A percentile compares a stretch with the other conserved stretches of the same genome.
Conservation (phyloP, 306 rosid genomes). For the Prunus dulcis region DNA sequence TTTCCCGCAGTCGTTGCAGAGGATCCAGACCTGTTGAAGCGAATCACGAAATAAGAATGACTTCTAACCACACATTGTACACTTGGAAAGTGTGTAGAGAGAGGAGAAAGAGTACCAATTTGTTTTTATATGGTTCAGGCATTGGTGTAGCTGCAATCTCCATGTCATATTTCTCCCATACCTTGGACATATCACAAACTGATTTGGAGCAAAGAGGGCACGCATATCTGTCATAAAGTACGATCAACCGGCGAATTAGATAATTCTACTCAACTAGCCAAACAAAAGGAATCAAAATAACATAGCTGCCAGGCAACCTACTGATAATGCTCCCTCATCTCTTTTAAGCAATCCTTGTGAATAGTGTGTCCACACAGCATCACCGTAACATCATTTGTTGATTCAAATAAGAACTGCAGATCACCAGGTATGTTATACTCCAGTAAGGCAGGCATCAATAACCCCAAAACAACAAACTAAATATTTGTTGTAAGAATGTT, state of each 20-base stretch:
- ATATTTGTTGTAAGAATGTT: background rate
- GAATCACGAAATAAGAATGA: background rate
- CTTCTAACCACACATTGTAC: background rate
- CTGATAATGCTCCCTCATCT: constrained; percentile 81
- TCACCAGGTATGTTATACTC: constrained; percentile 14
- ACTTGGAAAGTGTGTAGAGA: background rate
- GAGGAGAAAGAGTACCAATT: constrained; percentile 36
- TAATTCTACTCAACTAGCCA: background rate
- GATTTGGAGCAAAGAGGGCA: constrained; percentile 93
- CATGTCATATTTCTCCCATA: constrained; percentile 80
- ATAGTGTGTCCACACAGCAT: constrained; percentile 90
- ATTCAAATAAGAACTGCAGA: constrained; percentile 75
- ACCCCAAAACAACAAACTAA: background rate
- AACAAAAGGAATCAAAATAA: background rate
- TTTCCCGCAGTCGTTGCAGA: constrained; percentile 81
- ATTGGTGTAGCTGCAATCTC: constrained; percentile 80
- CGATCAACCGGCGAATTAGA: background rate
- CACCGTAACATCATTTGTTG: constrained; percentile 55
- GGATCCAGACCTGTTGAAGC: constrained; percentile 64
- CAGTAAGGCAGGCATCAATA: constrained; percentile 11
- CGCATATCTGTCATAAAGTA: constrained; percentile 47
- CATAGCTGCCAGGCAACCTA: constrained; percentile 34
- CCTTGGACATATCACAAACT: constrained; percentile 83
- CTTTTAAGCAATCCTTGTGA: constrained; percentile 65
- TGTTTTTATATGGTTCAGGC: constrained; percentile 61